phyloP scores from a whole-genome alignment of 768 basidiomycete species.

The Kondoa subrosea region DNA sequence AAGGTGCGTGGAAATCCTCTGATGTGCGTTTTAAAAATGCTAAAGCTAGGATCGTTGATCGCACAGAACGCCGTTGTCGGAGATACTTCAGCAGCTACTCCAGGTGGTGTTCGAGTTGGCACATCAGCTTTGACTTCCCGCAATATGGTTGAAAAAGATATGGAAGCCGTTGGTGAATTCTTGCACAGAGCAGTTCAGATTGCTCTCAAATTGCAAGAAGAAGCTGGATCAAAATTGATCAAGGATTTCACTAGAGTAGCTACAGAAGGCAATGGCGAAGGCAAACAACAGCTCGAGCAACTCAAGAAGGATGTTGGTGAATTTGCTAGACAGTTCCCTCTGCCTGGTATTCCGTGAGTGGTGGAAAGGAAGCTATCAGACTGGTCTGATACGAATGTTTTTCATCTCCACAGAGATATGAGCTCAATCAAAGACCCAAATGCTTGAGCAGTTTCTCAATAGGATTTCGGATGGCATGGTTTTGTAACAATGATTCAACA shows the following conservation, averaged over 20 bases:
- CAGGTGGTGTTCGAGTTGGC: constrained; percentile 92
- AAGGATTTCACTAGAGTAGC: constrained; percentile 88
- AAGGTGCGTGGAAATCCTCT: constrained; percentile 34
- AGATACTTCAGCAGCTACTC: constrained; percentile 83
- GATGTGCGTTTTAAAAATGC: constrained; percentile 23
- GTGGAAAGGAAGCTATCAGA: not conserved
- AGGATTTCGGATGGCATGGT: not conserved
- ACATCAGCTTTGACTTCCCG: constrained; percentile 87
- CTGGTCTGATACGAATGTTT: not conserved
- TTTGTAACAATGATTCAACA: not conserved
- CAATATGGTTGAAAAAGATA: constrained; percentile 73
- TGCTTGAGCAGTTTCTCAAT: not conserved
- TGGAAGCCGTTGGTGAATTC: constrained; percentile 73
- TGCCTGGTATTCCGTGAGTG: constrained; percentile 53
- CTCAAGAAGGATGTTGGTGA: constrained; percentile 60
- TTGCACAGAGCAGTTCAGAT: constrained; percentile 49
- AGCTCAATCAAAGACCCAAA: not conserved
- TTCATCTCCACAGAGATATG: constrained; percentile 1
- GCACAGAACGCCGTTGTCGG: constrained; percentile 83
- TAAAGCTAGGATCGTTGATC: not conserved
- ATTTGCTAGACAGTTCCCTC: constrained; percentile 76
- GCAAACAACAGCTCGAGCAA: constrained; percentile 48
- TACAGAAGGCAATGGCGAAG: constrained; percentile 49
- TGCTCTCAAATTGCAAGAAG: constrained; percentile 4
- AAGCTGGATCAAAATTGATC: constrained; percentile 60